A percentile compares a stretch with the other conserved stretches of the same genome.
Evolutionary conservation across 805 yeast species (phyloP).

Genomic region (Ogataea henricii): DNA sequence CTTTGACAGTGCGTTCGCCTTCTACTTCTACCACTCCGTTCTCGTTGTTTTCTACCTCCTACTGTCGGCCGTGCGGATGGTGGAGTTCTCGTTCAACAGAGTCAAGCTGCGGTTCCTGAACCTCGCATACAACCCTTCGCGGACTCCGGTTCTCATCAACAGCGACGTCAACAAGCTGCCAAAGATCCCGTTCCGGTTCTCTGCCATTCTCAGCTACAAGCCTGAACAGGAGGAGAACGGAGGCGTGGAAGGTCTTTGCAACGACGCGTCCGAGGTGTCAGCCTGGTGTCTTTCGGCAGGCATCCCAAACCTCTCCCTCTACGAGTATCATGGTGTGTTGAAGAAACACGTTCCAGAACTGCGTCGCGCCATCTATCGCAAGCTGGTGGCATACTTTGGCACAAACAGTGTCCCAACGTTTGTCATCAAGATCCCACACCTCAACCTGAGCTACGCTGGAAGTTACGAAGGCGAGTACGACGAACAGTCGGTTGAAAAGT

Average conservation of each 20-base stretch:
- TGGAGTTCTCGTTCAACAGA: constrained; percentile 53
- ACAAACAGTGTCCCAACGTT: constrained; percentile 64
- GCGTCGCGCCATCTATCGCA: constrained; percentile 55
- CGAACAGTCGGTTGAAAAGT: constrained; percentile 19
- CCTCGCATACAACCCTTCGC: constrained; percentile 66
- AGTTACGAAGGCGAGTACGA: constrained; percentile 35
- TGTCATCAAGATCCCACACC: constrained; percentile 66
- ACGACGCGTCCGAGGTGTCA: constrained; percentile 71
- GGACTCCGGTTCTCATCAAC: constrained; percentile 82
- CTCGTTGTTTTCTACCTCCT: constrained; percentile 54
- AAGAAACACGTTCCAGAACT: constrained; percentile 57
- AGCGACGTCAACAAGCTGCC: constrained; percentile 72
- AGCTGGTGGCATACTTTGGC: constrained; percentile 74
- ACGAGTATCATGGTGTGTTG: constrained; percentile 76
- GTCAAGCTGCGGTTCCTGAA: constrained; percentile 58
- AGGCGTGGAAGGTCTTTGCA: constrained; percentile 79
- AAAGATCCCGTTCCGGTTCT: constrained; percentile 77
- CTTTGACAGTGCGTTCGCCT: constrained; percentile 16
- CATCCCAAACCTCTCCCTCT: constrained; percentile 65
- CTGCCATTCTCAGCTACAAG: constrained; percentile 73
- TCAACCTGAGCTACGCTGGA: constrained; percentile 51
- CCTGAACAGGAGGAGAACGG: constrained; percentile 86
- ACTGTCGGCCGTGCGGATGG: constrained; percentile 56
- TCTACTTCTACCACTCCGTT: constrained; percentile 47
- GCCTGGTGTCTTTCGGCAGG: constrained; percentile 95